Evolutionary conservation across 2,329 filamentous ascomycete species (phyloP).

Genomic region (Didymosphaeria variabile): DNA sequence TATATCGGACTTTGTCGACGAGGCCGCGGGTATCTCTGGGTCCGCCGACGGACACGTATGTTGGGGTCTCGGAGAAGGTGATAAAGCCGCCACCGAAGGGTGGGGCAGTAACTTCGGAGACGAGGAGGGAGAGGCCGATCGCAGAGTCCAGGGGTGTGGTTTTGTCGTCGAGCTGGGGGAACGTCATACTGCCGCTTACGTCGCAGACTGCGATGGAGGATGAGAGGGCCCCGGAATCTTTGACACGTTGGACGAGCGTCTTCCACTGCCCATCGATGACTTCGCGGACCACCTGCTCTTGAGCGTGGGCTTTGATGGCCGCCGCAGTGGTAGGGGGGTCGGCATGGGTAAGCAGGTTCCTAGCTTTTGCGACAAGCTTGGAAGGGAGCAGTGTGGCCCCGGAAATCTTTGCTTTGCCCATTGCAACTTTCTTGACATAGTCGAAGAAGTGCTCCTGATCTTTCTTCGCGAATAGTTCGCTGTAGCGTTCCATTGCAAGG

Average conservation of each 20-base stretch:
- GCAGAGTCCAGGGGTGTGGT: constrained; percentile 63
- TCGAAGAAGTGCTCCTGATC: constrained; percentile 60
- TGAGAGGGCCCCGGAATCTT: constrained; percentile 62
- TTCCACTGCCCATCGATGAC: constrained; percentile 65
- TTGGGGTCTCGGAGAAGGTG: constrained; percentile 59
- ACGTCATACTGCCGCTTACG: constrained; percentile 63
- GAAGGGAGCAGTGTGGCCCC: constrained; percentile 66
- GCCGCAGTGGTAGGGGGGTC: constrained; percentile 7
- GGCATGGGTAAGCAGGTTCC: background rate
- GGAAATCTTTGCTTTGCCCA: constrained; percentile 61
- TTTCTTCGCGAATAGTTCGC: constrained; percentile 59
- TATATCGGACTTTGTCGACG: constrained; percentile 51
- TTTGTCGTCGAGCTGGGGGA: constrained; percentile 53
- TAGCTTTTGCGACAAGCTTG: constrained; percentile 53
- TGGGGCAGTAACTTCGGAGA: constrained; percentile 62
- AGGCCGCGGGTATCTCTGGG: constrained; percentile 46
- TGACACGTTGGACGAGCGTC: constrained; percentile 65
- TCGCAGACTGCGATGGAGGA: constrained; percentile 67
- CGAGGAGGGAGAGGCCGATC: constrained; percentile 65
- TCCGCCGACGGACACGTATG: constrained; percentile 55
- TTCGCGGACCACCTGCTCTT: constrained; percentile 43
- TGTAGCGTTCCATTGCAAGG: constrained; percentile 65
- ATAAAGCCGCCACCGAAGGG: constrained; percentile 66
- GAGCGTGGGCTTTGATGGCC: constrained; percentile 18
- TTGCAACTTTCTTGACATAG: constrained; percentile 61